Evolutionary conservation across 2,329 filamentous ascomycete species (phyloP).

Genomic region (Colletotrichum phormii): DNA sequence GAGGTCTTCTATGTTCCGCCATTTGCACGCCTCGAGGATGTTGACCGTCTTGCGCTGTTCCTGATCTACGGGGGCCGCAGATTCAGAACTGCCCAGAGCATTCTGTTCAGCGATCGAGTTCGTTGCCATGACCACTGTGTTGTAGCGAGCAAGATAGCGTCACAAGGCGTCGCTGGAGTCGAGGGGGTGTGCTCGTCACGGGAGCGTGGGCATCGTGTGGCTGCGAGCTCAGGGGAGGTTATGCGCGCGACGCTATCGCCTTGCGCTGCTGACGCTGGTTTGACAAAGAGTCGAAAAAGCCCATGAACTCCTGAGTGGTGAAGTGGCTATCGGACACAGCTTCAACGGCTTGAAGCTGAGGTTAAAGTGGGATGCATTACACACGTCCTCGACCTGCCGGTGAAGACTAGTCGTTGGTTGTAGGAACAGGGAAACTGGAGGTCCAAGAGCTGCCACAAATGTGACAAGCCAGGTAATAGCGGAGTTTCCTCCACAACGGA

Average conservation of each 20-base stretch:
- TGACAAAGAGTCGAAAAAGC: background rate
- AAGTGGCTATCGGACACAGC: background rate
- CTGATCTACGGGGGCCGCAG: background rate
- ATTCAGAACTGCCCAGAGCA: background rate
- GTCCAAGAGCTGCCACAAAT: background rate
- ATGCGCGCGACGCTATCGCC: background rate
- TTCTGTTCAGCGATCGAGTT: background rate
- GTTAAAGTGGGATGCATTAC: background rate
- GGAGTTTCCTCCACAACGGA: constrained; percentile 22
- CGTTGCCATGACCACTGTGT: constrained; percentile 7
- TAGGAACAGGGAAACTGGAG: background rate
- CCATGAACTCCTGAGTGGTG: background rate
- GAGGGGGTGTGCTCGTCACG: background rate
- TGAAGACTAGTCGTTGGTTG: background rate
- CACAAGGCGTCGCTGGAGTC: background rate
- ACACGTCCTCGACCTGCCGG: background rate
- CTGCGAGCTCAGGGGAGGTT: background rate
- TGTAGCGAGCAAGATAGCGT: background rate
- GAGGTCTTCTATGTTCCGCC: constrained; percentile 66
- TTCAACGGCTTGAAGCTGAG: background rate
- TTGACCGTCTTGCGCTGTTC: constrained; percentile 53
- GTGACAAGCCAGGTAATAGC: constrained; percentile 5
- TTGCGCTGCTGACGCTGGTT: background rate
- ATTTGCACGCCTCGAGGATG: constrained; percentile 71
- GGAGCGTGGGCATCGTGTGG: constrained; percentile 13